phyloP scores from a whole-genome alignment of 1,284 basidiomycete genomes.

The Trichosporon asahii region DNA sequence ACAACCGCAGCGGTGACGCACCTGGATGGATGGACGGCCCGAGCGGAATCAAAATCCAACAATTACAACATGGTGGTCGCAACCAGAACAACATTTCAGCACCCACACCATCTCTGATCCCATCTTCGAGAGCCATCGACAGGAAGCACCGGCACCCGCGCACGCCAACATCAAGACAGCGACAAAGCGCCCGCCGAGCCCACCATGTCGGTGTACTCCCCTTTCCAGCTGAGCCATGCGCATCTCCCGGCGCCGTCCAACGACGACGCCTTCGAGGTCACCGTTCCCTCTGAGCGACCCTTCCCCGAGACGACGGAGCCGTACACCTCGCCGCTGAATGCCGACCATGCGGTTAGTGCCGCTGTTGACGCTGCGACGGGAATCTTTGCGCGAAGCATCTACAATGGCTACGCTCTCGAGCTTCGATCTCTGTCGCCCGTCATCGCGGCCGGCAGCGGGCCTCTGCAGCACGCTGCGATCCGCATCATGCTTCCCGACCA shows the following conservation, averaged over 20 bases:
- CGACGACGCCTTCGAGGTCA: conserved; percentile 31
- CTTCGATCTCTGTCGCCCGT: conserved; percentile 63
- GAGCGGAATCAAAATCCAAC: conserved; percentile 6
- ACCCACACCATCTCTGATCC: not conserved
- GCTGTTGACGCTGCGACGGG: conserved; percentile 62
- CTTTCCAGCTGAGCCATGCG: conserved; percentile 41
- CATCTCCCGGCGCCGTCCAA: conserved; percentile 39
- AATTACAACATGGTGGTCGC: not conserved
- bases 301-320: conserved; percentile 50
- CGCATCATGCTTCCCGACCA: conserved; percentile 73
- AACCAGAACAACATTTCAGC: conserved; percentile 7
- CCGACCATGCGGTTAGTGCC: conserved; percentile 70
- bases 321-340: conserved; percentile 58
- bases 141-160: not conserved
- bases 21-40: not conserved
- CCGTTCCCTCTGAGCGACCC: conserved; percentile 53
- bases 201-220: conserved; percentile 31
- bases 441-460: conserved; percentile 15
- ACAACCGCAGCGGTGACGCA: not conserved
- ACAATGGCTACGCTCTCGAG: conserved; percentile 71
- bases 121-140: not conserved
- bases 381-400: conserved; percentile 69
- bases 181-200: not conserved
- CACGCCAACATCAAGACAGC: not conserved
- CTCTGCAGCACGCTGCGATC: conserved; percentile 58